A percentile compares a stretch with the other conserved stretches of the same genome.
Conservation (phyloP, 257 asterid species). For the Jaltomata sinuosa region DNA sequence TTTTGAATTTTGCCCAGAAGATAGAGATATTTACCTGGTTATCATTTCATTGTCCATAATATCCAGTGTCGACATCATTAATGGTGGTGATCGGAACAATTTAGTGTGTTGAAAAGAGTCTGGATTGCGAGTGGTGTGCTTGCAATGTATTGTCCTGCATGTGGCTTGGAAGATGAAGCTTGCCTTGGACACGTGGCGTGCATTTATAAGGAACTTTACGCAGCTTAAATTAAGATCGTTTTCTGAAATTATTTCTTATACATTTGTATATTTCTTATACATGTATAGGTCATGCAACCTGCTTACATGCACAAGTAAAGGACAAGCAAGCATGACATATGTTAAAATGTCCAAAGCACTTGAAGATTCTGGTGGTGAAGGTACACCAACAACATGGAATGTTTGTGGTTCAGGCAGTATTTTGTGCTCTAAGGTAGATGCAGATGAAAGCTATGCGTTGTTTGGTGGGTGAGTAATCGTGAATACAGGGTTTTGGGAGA, state of each 20-base stretch:
- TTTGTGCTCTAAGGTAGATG: slow-evolving; percentile 58
- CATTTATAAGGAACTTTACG: not conserved
- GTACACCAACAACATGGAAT: slow-evolving; percentile 42
- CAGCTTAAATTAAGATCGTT: not conserved
- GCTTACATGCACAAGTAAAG: slow-evolving; percentile 66
- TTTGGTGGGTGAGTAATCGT: slow-evolving; percentile 80
- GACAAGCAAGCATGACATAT: slow-evolving; percentile 43
- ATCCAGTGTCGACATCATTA: not conserved
- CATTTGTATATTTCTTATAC: not conserved
- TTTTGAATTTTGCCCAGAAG: not conserved
- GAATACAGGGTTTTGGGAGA: not conserved
- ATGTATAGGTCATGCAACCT: slow-evolving; percentile 51
- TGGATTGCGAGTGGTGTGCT: not conserved
- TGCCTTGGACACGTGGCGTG: not conserved
- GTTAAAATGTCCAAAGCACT: slow-evolving; percentile 30
- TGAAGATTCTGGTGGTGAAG: slow-evolving; percentile 26
- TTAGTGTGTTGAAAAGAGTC: not conserved
- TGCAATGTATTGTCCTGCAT: not conserved
- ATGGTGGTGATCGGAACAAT: not conserved
- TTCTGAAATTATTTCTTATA: not conserved
- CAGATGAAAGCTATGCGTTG: slow-evolving; percentile 54
- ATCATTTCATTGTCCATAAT: not conserved
- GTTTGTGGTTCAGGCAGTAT: slow-evolving; percentile 64
- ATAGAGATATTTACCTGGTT: not conserved
- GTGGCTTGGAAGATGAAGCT: not conserved